These are phyloP conservation scores for Kalanchoe fedtschenkoi DNA, from an alignment of 164 flowering plant species.

Conservation along the genomic window DNA sequence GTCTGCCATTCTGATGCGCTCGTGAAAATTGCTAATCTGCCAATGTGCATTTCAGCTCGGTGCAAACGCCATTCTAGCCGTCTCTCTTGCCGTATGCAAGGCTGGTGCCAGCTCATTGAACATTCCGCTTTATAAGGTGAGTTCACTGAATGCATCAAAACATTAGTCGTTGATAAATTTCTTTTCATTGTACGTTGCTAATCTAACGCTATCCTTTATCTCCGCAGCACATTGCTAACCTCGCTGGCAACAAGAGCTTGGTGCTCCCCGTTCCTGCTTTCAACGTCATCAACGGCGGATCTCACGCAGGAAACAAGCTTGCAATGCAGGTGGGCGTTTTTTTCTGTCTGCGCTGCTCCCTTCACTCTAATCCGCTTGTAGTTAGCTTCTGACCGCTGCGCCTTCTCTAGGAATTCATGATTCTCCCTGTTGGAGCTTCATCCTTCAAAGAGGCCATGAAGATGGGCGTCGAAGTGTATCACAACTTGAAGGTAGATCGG, in stretches of 20 bases:
- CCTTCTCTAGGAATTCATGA: constrained; percentile 71
- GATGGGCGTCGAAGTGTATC: constrained; percentile 94
- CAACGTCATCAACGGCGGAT: constrained; percentile 92
- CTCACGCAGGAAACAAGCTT: constrained; percentile 91
- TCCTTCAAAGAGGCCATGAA: constrained; percentile 91
- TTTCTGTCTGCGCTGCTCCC: not conserved
- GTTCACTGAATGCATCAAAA: not conserved
- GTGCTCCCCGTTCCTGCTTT: constrained; percentile 91
- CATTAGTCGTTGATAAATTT: not conserved
- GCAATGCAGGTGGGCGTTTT: constrained; percentile 67
- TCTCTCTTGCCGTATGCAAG: constrained; percentile 91
- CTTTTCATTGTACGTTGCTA: not conserved
- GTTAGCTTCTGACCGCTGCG: constrained; percentile 8
- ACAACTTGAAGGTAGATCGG: constrained; percentile 52
- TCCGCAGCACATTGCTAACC: constrained; percentile 80
- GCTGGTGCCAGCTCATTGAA: constrained; percentile 67
- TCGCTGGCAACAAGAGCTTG: constrained; percentile 75
- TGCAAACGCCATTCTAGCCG: constrained; percentile 87
- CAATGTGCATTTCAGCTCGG: constrained; percentile 49
- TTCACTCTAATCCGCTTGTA: not conserved
- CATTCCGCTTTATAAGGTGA: constrained; percentile 81
- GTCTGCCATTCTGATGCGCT: not conserved
- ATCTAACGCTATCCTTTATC: too few species aligned
- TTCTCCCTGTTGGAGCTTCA: constrained; percentile 81
- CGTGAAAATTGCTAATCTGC: not conserved